Base-by-base conservation (phyloP, 2,329 filamentous ascomycete genomes). In the Cladosporium oxysporum region DNA sequence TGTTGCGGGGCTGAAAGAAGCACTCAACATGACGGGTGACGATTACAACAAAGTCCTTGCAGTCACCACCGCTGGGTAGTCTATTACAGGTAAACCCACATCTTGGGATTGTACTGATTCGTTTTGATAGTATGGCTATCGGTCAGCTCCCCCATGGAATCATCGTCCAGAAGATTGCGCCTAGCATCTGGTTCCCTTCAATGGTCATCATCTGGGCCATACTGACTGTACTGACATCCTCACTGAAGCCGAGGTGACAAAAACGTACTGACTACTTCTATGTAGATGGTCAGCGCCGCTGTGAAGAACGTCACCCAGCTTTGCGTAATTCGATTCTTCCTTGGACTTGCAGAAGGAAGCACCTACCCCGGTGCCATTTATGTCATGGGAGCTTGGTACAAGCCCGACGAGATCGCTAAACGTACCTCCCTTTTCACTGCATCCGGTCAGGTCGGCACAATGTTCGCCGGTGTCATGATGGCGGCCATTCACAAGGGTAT, bases 381-480 rank as follows among this genome's bases (percentile, higher is more conserved):
- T 67, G 83, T 88, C 66, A 79, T 88, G 1, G 85, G 86, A 2
- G 84, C 83, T 0, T 88, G 86, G 87, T 89, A 88, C 72, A 88
- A 83, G 0, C 81, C 83, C 62, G 76, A 79, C n/a, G 87, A 89
- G 74, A 82, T 89, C 0, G 87, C 85, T 3, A 89, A 88, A 73
- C 81, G 87, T 4, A 84, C 80, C 31, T 86, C 85, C 8, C 83
- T 90, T 62, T 89, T 89, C 73, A 87, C 85, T 1, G 82, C 84
- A 0, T 85, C 83, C 1, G 86, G 86, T 0, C 78, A 88, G 1
- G 85, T 84, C 0, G 87, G 86, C 0, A 87, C 83, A 0, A 85
- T 89, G 82, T 85, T 89, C 61, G 83, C 84, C 14, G 87, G 87
- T 1, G 87, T 88, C 73, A 83, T 90, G 64, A 86, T 88, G 72